Conservation (phyloP, 495 filamentous ascomycete genomes). For the Achaetomiella virescens region DNA sequence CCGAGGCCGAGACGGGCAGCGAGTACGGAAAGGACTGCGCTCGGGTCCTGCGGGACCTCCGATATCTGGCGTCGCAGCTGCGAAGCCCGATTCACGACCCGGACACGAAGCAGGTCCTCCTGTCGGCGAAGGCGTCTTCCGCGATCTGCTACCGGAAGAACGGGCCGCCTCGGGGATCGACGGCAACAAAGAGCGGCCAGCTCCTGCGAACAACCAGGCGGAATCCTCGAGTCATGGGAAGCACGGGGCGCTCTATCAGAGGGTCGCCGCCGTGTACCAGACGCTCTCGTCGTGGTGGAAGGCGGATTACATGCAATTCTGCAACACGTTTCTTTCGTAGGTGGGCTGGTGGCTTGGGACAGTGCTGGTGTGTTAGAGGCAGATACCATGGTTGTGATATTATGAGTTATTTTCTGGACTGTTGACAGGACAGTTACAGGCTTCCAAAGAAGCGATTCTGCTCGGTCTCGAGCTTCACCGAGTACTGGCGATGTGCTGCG, state of each 20-base stretch:
- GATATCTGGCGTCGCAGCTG: conserved; percentile 18
- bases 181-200: background rate
- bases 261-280: background rate
- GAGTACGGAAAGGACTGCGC: conserved; percentile 26
- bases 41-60: conserved; percentile 23
- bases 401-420: background rate
- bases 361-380: background rate
- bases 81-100: conserved; percentile 18
- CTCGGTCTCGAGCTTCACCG: conserved; percentile 25
- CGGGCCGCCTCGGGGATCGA: background rate
- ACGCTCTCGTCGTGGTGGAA: conserved; percentile 8
- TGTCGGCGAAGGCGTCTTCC: conserved; percentile 2
- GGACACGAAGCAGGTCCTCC: conserved; percentile 8
- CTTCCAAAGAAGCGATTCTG: conserved; percentile 27
- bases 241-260: background rate
- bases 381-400: conserved; percentile 8
- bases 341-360: background rate
- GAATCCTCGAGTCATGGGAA: background rate
- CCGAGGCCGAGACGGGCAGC: conserved; percentile 21
- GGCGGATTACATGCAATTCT: conserved; percentile 6
- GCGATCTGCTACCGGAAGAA: background rate
- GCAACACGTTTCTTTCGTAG: conserved; percentile 14
- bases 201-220: background rate
- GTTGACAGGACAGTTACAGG: conserved; percentile 19
- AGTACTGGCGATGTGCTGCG: conserved; percentile 28